These are phyloP conservation scores for Vitis rotundifolia DNA, from an alignment of 164 flowering plant genomes.

Conservation along the genomic window DNA sequence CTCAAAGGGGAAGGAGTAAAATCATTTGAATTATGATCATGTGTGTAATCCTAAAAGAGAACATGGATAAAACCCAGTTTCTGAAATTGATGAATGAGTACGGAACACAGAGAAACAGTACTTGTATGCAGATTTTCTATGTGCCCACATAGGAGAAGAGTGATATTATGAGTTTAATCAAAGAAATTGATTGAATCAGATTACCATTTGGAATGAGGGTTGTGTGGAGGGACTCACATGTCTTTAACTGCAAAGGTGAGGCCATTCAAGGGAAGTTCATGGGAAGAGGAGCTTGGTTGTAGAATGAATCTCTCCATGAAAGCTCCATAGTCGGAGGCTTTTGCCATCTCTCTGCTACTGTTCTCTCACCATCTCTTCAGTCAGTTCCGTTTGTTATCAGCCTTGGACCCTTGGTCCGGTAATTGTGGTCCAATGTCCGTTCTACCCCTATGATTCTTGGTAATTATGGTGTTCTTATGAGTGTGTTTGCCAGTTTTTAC, in stretches of 20 bases:
- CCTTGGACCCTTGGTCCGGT: no score
- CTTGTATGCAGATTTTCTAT: neutral
- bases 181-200: neutral
- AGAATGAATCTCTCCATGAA: constrained; percentile 67
- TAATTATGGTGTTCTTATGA: no score
- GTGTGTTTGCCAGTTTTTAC: no score
- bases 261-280: constrained; percentile 50
- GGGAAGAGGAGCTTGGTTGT: constrained; percentile 39
- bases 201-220: neutral
- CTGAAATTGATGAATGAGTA: neutral
- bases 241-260: constrained; percentile 94
- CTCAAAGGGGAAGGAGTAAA: neutral
- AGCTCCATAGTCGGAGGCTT: constrained; percentile 64
- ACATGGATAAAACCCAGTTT: neutral
- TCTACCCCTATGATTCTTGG: no score
- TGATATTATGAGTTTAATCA: neutral
- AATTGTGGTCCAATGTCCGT: no score
- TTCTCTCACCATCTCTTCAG: neutral
- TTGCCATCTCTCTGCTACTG: constrained; percentile 24
- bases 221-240: constrained; percentile 41
- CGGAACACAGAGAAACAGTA: neutral
- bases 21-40: neutral
- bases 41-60: no score
- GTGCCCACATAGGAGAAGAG: neutral
- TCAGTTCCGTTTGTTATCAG: no score